These are phyloP conservation scores for Candida sp. DNA, from an alignment of 1,139 yeast genomes.

Conservation along the genomic window DNA sequence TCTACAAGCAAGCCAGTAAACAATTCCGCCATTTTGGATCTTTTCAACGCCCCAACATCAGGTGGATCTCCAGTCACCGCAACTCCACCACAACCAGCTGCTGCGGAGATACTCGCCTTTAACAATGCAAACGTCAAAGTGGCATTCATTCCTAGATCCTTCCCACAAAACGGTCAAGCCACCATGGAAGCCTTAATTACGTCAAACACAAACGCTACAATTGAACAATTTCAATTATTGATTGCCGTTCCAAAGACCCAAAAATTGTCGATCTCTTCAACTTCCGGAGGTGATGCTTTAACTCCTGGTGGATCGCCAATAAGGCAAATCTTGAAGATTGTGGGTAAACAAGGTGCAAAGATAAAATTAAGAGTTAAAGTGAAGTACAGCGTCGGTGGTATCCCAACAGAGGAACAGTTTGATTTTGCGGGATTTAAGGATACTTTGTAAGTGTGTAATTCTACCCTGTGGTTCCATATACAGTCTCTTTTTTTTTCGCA, in stretches of 20 bases:
- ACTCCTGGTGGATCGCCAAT: constrained; percentile 39
- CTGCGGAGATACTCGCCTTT: constrained; percentile 35
- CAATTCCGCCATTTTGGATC: constrained; percentile 49
- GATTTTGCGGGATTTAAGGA: constrained; percentile 56
- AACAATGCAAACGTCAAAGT: constrained; percentile 38
- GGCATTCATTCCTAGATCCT: constrained; percentile 39
- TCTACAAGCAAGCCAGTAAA: constrained; percentile 16
- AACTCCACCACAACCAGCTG: constrained; percentile 7
- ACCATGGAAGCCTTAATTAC: constrained; percentile 46
- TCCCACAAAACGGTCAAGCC: constrained; percentile 45
- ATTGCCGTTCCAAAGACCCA: constrained; percentile 96
- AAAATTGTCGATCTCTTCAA: constrained; percentile 71
- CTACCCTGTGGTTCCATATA: background rate
- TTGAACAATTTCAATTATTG: constrained; percentile 59
- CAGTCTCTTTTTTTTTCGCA: background rate
- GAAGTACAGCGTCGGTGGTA: constrained; percentile 51
- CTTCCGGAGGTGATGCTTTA: constrained; percentile 55
- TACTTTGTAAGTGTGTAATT: constrained; percentile 19
- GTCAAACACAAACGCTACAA: constrained; percentile 23
- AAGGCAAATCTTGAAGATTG: constrained; percentile 67
- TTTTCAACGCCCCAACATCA: constrained; percentile 39
- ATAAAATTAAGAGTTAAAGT: constrained; percentile 82
- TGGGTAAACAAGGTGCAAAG: constrained; percentile 71
- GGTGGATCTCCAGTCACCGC: constrained; percentile 9
- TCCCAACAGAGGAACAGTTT: constrained; percentile 63